Conservation (phyloP, 305 asterid species). For the Solanum hybrid region DNA sequence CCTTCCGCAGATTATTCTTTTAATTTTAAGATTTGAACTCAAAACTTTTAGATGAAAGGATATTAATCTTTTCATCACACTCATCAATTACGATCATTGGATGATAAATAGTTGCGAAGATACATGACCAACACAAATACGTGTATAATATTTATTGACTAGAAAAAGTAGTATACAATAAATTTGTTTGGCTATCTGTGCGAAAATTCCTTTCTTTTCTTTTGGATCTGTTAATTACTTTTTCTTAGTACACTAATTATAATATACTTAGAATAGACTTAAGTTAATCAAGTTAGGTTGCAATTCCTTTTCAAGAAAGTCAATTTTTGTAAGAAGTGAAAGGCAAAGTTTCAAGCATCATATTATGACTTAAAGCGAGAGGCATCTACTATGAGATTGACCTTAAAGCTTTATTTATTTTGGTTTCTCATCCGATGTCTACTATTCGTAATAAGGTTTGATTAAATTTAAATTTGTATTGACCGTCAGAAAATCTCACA, state of each 20-base stretch:
- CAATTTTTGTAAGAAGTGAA: not conserved
- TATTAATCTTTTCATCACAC: not conserved
- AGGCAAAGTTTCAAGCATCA: not conserved
- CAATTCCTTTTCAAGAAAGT: not conserved
- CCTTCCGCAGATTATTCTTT: not conserved
- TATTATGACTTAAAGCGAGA: not conserved
- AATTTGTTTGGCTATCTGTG: not conserved
- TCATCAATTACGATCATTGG: not conserved
- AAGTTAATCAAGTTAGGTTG: not conserved
- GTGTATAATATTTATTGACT: not conserved
- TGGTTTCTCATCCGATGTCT: not conserved
- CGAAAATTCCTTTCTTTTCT: not conserved
- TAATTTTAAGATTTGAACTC: not conserved
- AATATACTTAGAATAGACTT: not conserved
- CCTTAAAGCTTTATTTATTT: not conserved
- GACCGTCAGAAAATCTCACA: accelerated
- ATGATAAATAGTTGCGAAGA: too few species aligned
- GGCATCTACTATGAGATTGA: not conserved
- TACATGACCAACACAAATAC: too few species aligned
- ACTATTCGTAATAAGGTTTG: accelerated
- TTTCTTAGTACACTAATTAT: not conserved
- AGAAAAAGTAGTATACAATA: not conserved
- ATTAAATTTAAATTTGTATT: accelerated
- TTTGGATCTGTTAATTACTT: not conserved
- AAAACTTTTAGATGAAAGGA: not conserved